A percentile compares a stretch with the other conserved stretches of the same genome.
Evolutionary conservation across 2,329 filamentous ascomycete species (phyloP).

Genomic region (Colletotrichum sp.): DNA sequence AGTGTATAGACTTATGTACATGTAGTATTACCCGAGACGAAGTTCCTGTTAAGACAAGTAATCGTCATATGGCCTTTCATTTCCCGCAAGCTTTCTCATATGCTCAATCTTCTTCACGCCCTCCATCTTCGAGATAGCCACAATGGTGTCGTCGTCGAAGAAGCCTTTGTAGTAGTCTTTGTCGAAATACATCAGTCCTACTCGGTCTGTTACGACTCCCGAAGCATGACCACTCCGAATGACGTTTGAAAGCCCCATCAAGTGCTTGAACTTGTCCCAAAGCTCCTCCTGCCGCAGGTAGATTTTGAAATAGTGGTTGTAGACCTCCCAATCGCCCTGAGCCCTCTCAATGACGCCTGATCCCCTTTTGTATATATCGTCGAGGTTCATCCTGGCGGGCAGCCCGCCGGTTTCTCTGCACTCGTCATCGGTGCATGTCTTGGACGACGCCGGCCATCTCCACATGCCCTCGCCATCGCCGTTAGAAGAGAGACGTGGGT

Average conservation of each 20-base stretch:
- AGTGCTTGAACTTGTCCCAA: too few relatives aligned
- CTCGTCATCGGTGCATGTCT: neutral
- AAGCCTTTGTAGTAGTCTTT: neutral
- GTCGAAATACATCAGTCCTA: too few relatives aligned
- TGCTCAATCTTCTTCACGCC: neutral
- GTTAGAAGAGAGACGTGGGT: accelerated
- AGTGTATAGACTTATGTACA: neutral
- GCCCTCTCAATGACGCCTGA: neutral
- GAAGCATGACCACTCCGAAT: neutral
- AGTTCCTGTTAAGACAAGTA: neutral
- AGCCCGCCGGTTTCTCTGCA: neutral
- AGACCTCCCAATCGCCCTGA: neutral
- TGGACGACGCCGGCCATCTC: neutral
- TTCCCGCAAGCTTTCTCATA: neutral
- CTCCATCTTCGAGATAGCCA: neutral
- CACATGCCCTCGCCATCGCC: too few relatives aligned
- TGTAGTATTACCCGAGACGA: neutral
- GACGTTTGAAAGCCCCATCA: too few relatives aligned
- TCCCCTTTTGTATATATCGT: neutral
- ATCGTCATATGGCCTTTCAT: neutral
- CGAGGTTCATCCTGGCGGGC: neutral
- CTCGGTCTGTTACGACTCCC: neutral
- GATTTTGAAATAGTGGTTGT: neutral
- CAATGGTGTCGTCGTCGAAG: neutral
- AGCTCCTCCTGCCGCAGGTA: neutral